Base-by-base conservation (phyloP, 805 yeast species). In the Starmera amethionina region DNA sequence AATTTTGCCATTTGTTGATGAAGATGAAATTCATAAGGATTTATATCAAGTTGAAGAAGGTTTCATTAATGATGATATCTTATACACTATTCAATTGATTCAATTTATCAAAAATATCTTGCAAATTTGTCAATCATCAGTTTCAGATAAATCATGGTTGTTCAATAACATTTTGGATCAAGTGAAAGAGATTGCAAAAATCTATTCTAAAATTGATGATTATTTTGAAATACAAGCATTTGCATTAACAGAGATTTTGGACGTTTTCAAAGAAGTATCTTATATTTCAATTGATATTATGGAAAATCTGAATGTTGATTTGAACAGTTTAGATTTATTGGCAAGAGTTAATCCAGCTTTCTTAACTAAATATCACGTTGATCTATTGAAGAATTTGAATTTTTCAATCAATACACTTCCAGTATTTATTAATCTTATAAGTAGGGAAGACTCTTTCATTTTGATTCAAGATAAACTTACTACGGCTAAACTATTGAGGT, bases 61-160 rank as follows among this genome's bases (percentile, higher is more conserved):
- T 18, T 14, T 37, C 16, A 32, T 16, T 9, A 38, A 37, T 12
- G 46, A 43, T 5, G 55, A 50, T 35, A 40, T 44, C 10, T 14
- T 53, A 14, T 44, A 37, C 32, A 43, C 44, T 5, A 18, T 53
- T 32, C 39, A 37, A 29, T 11, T 45, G 19, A 45, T 53, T 16
- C 39, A 46, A 30, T 52, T 48, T 38, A 50, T 50, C 30, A 33
- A 39, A 3, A 52, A 46, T 28, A 15, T 50, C 3, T 29, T 50
- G 3, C 41, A 40, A 16, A 35, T 51, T 19, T 41, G 40, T 13
- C 47, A 40, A 15, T 45, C 47, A 3, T 22, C 30, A 3, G 7
- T 38, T 14, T 14, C 30, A 2, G 25, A 41, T n/a, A 49, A 50
- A 22, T 32, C 38, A 4, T 54, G 58, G 58, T 31, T 52, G 3